A percentile compares a stretch with the other conserved stretches of the same genome.
Conservation (phyloP, 352 stramenopile species). For the Blastocystis sp. region DNA sequence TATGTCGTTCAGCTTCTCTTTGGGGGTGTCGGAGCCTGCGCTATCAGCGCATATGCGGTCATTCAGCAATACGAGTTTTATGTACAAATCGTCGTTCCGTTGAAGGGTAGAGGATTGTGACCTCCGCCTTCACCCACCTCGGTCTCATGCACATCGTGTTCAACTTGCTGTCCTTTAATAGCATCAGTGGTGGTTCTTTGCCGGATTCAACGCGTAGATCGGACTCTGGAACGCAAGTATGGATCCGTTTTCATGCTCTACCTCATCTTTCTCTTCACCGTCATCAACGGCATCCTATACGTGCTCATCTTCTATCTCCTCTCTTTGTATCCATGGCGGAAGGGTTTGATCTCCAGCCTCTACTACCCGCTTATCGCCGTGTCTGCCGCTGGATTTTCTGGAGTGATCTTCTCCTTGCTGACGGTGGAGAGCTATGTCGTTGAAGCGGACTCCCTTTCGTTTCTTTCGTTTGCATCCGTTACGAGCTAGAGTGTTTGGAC, state of each 20-base stretch:
- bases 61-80: slow-evolving; percentile 29
- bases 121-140: slow-evolving; percentile 41
- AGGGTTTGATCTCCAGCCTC: not conserved
- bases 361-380: not conserved
- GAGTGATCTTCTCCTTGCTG: slow-evolving; percentile 59
- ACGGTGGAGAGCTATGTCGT: slow-evolving; percentile 41
- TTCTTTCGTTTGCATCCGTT: not conserved
- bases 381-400: slow-evolving; percentile 40
- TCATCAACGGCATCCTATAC: slow-evolving; percentile 53
- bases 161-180: slow-evolving; percentile 56
- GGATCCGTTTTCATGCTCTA: slow-evolving; percentile 66
- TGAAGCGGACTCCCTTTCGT: slow-evolving; percentile 38
- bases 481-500: slow-evolving; percentile 38
- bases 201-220: slow-evolving; percentile 8
- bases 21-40: slow-evolving; percentile 10
- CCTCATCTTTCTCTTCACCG: slow-evolving; percentile 41
- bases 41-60: slow-evolving; percentile 43
- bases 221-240: slow-evolving; percentile 27
- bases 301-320: slow-evolving; percentile 39
- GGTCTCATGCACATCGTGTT: slow-evolving; percentile 54
- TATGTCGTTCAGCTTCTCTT: slow-evolving; percentile 54
- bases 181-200: slow-evolving; percentile 10
- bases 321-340: not conserved
- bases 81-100: not conserved
- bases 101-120: slow-evolving; percentile 58